Evolutionary conservation across 2,329 filamentous ascomycete genomes (phyloP).

Genomic region (Zarea fungicola): DNA sequence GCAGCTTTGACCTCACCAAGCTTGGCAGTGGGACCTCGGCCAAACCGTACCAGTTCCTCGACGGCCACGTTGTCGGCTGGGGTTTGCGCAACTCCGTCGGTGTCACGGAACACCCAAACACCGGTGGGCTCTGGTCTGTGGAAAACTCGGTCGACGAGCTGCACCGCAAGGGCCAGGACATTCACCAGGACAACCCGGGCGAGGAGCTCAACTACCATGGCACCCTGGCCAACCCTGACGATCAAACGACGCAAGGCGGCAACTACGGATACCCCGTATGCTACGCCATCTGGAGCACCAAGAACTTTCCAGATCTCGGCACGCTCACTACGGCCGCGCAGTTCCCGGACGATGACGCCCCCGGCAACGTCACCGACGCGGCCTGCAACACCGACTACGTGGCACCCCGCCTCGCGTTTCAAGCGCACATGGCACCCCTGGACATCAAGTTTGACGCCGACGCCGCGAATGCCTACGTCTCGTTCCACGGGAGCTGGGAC

Average conservation of each 20-base stretch:
- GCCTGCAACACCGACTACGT: conserved; percentile 39
- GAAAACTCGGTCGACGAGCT: conserved; percentile 69
- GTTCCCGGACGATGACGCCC: conserved; percentile 36
- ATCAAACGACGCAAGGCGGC: conserved; percentile 26
- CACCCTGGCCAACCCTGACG: conserved; percentile 37
- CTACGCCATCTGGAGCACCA: conserved; percentile 59
- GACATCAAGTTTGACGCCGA: conserved; percentile 62
- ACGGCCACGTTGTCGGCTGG: conserved; percentile 55
- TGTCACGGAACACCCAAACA: conserved; percentile 55
- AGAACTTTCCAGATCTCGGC: conserved; percentile 34
- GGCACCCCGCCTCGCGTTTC: conserved; percentile 51
- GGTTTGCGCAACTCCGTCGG: conserved; percentile 70
- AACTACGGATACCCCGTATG: conserved; percentile 71
- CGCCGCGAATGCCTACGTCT: conserved; percentile 57
- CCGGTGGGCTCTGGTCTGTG: conserved; percentile 52
- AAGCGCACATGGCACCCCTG: conserved; percentile 64
- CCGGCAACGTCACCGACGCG: conserved; percentile 35
- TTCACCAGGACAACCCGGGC: conserved; percentile 64
- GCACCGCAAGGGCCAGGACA: conserved; percentile 50
- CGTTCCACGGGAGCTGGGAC: conserved; percentile 67
- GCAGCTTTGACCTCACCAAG: conserved; percentile 45
- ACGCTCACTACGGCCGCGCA: conserved; percentile 43
- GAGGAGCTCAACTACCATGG: conserved; percentile 73
- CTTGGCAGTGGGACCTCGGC: conserved; percentile 18
- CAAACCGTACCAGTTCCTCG: conserved; percentile 38